Base-by-base conservation (phyloP, 202 grass and related monocot species). In the Schoenoplectus triqueter region DNA sequence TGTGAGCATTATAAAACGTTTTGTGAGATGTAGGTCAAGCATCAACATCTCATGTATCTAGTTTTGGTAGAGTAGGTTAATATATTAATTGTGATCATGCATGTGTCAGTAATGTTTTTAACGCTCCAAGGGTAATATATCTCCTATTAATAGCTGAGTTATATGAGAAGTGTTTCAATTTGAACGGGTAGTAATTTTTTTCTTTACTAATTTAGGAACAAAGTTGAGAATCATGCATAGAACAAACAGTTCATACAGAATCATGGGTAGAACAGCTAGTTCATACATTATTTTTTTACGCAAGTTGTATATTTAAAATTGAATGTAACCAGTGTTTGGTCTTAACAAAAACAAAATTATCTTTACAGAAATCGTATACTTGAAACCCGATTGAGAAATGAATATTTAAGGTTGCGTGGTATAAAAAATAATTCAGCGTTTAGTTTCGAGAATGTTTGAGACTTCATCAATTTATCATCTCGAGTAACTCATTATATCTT, bases 1-100 rank as follows among this genome's bases (percentile, higher is more conserved):
- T 31, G 44, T 42, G 66, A 8, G 7, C 14, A 7, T n/a, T 1
- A 69, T 46, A 46, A 45, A 69, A 41, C 7, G 5, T 46, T 47
- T 71, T 47, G 2, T 48, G 44, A 48, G 68, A 18, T 49, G 46
- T 21, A 51, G 47, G 17, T 73, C 17, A 4, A 7, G 9, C 70
- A 73, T 73, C 70, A 73, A 45, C 48, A 50, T 73, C 70, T 51
- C n/a, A 69, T 69, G 41, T 69, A 13, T 46, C 8, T 70, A 70
- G 31, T 67, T 42, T 3, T 70, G 41, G 0, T 70, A 70, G 5
- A 14, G 0, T 31, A 0, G 6, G 6, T 45, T 70, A 70, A 17
- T 70, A 46, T 46, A 47, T 8, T 70, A 70, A 21, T 73, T 50
- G 45, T 50, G 8, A 51, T 51, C 31, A 47, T 51, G 20, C 47